Evolutionary conservation across 495 filamentous ascomycete species (phyloP).

Genomic region (Aspergillus bridgeri): DNA sequence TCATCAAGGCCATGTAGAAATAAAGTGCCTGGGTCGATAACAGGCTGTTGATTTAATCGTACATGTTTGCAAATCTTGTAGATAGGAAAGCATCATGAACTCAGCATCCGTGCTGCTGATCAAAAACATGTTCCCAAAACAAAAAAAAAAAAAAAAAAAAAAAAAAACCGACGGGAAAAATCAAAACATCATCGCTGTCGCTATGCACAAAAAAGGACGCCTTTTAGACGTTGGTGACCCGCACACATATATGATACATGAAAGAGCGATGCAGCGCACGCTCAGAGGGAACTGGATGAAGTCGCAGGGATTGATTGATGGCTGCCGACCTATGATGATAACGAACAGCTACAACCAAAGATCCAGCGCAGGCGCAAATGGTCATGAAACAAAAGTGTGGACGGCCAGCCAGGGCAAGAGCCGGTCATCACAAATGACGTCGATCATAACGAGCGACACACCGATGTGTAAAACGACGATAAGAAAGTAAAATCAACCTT

Average conservation of each 20-base stretch:
- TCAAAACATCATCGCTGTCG: not conserved
- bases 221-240: not conserved
- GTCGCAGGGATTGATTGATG: slow-evolving; percentile 3
- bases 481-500: not conserved
- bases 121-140: not conserved
- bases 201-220: not conserved
- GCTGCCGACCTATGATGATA: slow-evolving; percentile 2
- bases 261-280: not conserved
- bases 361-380: not conserved
- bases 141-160: not conserved
- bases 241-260: not conserved
- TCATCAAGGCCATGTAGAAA: not conserved
- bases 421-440: not conserved
- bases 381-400: not conserved
- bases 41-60: not conserved
- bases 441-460: not conserved
- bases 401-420: not conserved
- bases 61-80: not conserved
- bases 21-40: not conserved
- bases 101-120: not conserved
- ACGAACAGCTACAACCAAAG: slow-evolving; percentile 6
- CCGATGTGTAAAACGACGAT: not conserved
- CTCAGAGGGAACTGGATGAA: not conserved
- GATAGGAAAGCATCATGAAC: not conserved
- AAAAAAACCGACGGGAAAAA: no score